A percentile compares a stretch with the other conserved stretches of the same genome.
Evolutionary conservation across 2,329 filamentous ascomycete genomes (phyloP).

Genomic region (Fusarium subglutinans): DNA sequence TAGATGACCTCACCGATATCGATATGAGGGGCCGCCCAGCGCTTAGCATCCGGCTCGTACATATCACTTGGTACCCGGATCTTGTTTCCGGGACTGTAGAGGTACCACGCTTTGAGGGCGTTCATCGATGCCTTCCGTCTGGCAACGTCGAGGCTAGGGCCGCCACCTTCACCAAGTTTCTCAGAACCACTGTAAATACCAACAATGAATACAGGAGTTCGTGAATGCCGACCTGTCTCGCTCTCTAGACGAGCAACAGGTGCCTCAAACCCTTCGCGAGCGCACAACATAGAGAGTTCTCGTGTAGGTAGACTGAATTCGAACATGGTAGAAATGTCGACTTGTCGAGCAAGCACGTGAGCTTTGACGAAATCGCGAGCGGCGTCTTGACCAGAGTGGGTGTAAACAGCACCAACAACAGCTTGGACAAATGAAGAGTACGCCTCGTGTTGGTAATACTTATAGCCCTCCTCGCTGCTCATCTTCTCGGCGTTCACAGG

Average conservation of each 20-base stretch:
- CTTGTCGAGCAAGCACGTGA: constrained; percentile 82
- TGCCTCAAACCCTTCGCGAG: constrained; percentile 85
- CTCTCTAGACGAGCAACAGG: constrained; percentile 88
- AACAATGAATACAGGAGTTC: constrained; percentile 90
- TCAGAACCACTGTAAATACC: constrained; percentile 92
- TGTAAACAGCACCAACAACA: constrained; percentile 83
- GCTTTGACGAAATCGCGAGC: constrained; percentile 83
- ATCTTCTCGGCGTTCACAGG: constrained; percentile 39
- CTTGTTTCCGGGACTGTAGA: constrained; percentile 81
- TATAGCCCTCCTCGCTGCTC: constrained; percentile 48
- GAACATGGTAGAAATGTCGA: constrained; percentile 82
- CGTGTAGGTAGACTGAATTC: constrained; percentile 83
- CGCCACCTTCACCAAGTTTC: constrained; percentile 91
- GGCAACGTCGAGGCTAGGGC: constrained; percentile 79
- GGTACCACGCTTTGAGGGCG: constrained; percentile 92
- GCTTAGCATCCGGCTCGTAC: constrained; percentile 66
- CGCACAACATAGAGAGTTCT: constrained; percentile 85
- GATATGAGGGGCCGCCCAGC: constrained; percentile 74
- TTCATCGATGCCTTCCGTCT: constrained; percentile 83
- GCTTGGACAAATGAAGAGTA: constrained; percentile 83
- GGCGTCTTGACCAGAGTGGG: constrained; percentile 82
- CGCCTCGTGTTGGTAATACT: constrained; percentile 79
- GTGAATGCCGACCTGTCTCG: constrained; percentile 87
- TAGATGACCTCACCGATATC: constrained; percentile 77
- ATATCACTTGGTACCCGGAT: constrained; percentile 76